Base-by-base conservation (phyloP, 1,284 basidiomycete genomes). In the Melanopsichium pennsylvanicum region DNA sequence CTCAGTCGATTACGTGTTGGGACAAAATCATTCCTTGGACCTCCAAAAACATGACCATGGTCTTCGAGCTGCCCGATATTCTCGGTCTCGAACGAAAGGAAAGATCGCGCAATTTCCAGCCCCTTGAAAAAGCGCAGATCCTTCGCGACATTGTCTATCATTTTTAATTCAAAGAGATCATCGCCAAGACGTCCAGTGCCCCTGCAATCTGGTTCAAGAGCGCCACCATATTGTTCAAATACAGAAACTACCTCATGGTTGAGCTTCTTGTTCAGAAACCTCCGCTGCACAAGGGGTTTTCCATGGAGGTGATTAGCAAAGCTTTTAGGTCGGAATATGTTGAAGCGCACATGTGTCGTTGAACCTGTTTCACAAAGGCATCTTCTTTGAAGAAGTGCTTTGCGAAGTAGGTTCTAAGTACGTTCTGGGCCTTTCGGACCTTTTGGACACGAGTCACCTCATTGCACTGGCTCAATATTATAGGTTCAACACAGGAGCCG, bases 61-160 rank as follows among this genome's bases (percentile, higher is more conserved):
- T 18, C 33, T 34, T 34, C 15, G 8, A 34, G 16, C 33, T 34
- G 6, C 33, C 22, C 15, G 23, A 40, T 16, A 5, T 27, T 25
- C 25, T 40, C 25, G 38, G 38, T 2, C 23, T 40, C 38, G 23
- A 40, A 18, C 22, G 38, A 18, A 40, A 16, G 3, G 38, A 40
- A 7, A 11, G 16, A n/a, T 8, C 4, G 3, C 4, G 27, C 23
- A 25, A 2, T 8, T 16, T 40, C 18, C 38, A 40, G 23, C 38
- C 38, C 16, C 38, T 40, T n/a, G 38, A 40, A n/a, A 40, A 27
- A 40, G 38, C 38, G 4, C 38, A 40, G 16, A 27, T 40, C 23
- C 25, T 40, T 11, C 38, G 38, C 2, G 38, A 40, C 16, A 40
- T 40, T 16, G 5, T n/a, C 15, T 40, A 5, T 16, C 38, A 40